Evolutionary conservation across 2,329 filamentous ascomycete genomes (phyloP).

Genomic region (Fusarium sp.): DNA sequence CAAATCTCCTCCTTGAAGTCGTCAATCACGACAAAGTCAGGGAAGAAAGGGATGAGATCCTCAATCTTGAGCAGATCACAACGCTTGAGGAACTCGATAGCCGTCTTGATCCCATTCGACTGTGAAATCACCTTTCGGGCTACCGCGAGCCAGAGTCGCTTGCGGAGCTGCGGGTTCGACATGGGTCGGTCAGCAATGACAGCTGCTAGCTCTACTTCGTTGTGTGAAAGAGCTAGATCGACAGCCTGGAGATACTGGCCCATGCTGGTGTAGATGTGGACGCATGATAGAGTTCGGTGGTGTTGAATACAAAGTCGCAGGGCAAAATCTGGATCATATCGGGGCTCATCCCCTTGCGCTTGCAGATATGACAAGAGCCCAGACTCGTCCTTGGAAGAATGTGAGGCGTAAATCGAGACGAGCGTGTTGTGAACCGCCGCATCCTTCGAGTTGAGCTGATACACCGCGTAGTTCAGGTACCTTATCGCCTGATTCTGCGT

Average conservation of each 20-base stretch:
- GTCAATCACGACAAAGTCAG: slow-evolving; percentile 97
- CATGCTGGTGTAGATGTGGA: slow-evolving; percentile 98
- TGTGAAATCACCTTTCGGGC: slow-evolving; percentile 93
- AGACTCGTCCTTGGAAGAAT: slow-evolving; percentile 84
- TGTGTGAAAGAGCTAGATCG: slow-evolving; percentile 88
- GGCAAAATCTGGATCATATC: slow-evolving; percentile 96
- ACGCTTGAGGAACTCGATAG: slow-evolving; percentile 91
- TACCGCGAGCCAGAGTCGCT: slow-evolving; percentile 95
- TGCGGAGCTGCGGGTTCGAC: slow-evolving; percentile 82
- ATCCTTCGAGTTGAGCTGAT: slow-evolving; percentile 82
- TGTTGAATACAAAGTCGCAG: slow-evolving; percentile 95
- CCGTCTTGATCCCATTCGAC: slow-evolving; percentile 87
- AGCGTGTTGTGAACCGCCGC: slow-evolving; percentile 97
- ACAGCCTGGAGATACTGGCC: slow-evolving; percentile 94
- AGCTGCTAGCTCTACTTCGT: slow-evolving; percentile 89
- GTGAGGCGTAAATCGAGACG: slow-evolving; percentile 93
- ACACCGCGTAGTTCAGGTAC: slow-evolving; percentile 94
- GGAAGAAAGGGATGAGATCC: slow-evolving; percentile 97
- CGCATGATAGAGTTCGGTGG: slow-evolving; percentile 90
- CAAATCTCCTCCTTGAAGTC: slow-evolving; percentile 99
- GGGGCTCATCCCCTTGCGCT: slow-evolving; percentile 86
- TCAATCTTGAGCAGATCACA: slow-evolving; percentile 95
- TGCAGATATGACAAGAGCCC: slow-evolving; percentile 90
- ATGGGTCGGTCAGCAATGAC: slow-evolving; percentile 89
- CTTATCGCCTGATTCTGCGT: slow-evolving; percentile 89